These are phyloP conservation scores for Spirogloea muscicola DNA, from an alignment of 139 green algal species.

Conservation along the genomic window DNA sequence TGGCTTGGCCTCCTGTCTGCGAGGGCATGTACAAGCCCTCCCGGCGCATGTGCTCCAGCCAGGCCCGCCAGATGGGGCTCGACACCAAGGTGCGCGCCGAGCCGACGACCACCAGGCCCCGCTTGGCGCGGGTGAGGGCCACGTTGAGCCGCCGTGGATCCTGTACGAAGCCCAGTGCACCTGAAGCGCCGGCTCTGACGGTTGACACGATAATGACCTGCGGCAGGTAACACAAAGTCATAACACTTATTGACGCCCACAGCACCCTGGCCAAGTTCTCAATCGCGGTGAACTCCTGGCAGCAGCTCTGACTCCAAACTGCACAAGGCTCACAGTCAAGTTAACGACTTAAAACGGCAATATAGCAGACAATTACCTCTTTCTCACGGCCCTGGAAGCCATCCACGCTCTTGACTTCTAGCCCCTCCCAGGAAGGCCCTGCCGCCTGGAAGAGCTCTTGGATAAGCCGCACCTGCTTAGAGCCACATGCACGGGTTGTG, in stretches of 20 bases:
- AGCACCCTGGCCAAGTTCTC: too few relatives aligned
- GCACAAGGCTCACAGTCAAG: conserved; percentile 61
- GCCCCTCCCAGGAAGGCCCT: neutral
- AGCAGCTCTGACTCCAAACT: too few relatives aligned
- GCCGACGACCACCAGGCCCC: conserved; percentile 68
- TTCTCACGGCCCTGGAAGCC: conserved; percentile 64
- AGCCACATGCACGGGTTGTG: too few relatives aligned
- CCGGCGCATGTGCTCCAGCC: too few relatives aligned
- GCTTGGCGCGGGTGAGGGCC: conserved; percentile 72
- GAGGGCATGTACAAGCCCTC: too few relatives aligned
- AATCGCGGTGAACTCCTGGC: too few relatives aligned
- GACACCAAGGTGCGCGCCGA: neutral
- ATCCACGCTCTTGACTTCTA: conserved; percentile 35
- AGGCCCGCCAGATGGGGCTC: too few relatives aligned
- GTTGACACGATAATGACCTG: conserved; percentile 77
- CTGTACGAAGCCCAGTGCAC: conserved; percentile 74
- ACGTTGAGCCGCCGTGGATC: conserved; percentile 86
- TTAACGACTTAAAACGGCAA: conserved; percentile 72
- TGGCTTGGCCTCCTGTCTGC: too few relatives aligned
- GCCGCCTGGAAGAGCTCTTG: too few relatives aligned
- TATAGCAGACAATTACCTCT: conserved; percentile 27
- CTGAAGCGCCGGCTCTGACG: conserved; percentile 71
- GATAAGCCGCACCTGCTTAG: too few relatives aligned
- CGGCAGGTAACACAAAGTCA: too few relatives aligned
- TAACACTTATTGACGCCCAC: too few relatives aligned